Evolutionary conservation across 768 basidiomycete species (phyloP).

Genomic region (button mushroom (Agaricus bisporus)): DNA sequence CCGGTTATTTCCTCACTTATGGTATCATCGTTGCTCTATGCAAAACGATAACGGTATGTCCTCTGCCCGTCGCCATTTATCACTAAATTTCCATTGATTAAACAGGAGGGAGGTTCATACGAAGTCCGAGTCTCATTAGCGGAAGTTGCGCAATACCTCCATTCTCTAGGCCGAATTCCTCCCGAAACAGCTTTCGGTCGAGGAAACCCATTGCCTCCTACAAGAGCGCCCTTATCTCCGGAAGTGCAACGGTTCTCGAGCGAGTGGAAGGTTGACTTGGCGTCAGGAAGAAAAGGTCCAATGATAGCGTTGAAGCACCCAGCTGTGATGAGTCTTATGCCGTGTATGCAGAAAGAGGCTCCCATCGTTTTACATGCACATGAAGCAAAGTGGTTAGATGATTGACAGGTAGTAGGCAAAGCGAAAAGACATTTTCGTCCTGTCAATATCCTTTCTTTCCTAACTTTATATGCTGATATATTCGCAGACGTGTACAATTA

Average conservation of each 20-base stretch:
- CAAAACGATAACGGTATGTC: conserved; percentile 39
- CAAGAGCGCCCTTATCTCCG: conserved; percentile 22
- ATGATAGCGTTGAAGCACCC: conserved; percentile 43
- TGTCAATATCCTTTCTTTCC: too few species aligned
- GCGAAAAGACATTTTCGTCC: too few species aligned
- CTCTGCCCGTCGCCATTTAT: neutral
- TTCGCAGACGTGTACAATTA: too few species aligned
- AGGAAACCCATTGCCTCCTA: conserved; percentile 33
- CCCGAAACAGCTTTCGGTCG: conserved; percentile 35
- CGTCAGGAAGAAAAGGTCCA: conserved; percentile 10
- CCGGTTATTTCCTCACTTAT: conserved; percentile 53
- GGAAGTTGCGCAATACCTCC: conserved; percentile 50
- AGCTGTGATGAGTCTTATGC: conserved; percentile 35
- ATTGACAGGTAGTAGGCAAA: neutral
- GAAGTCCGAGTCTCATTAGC: conserved; percentile 56
- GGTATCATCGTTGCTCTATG: conserved; percentile 52
- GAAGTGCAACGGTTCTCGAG: conserved; percentile 31
- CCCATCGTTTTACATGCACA: conserved; percentile 25
- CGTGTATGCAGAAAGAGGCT: conserved; percentile 31
- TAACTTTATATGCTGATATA: too few species aligned
- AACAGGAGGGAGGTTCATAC: conserved; percentile 55
- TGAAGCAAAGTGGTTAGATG: conserved; percentile 15
- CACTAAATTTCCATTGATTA: neutral
- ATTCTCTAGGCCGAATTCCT: conserved; percentile 41
- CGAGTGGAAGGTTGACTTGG: conserved; percentile 17